These are phyloP conservation scores for Arabidopsis suecica DNA, from an alignment of 345 rosid species.

Conservation along the genomic window DNA sequence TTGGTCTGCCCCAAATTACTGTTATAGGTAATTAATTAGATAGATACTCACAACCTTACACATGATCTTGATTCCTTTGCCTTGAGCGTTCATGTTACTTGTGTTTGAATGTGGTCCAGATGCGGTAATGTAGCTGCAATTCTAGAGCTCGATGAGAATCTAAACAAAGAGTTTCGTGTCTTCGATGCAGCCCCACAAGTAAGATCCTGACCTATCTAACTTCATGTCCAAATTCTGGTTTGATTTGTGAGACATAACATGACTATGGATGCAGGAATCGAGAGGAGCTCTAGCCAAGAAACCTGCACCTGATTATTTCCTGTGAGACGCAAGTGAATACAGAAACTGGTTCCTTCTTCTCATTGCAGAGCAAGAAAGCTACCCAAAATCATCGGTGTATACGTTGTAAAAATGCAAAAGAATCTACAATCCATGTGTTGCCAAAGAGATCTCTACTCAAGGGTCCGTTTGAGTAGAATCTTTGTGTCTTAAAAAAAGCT, in stretches of 20 bases:
- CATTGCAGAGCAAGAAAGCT: constrained; percentile 15
- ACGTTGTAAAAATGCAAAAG: constrained; percentile 19
- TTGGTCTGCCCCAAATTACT: constrained; percentile 98
- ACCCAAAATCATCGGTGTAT: neutral
- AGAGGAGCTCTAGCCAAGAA: constrained; percentile 79
- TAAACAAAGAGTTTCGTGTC: constrained; percentile 69
- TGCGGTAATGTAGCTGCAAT: constrained; percentile 95
- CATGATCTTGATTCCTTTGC: constrained; percentile 1
- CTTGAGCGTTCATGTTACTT: constrained; percentile 22
- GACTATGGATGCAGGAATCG: constrained; percentile 62
- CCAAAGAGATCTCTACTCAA: neutral
- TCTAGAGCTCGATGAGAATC: constrained; percentile 85
- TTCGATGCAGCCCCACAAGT: constrained; percentile 93
- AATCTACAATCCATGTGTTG: constrained; percentile 14
- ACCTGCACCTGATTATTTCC: constrained; percentile 93
- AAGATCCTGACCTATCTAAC: neutral
- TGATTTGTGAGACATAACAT: constrained; percentile 1
- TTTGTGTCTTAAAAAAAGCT: neutral
- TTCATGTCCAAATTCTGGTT: neutral
- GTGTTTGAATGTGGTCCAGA: constrained; percentile 53
- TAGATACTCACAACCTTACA: neutral
- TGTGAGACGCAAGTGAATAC: constrained; percentile 46
- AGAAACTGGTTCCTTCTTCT: constrained; percentile 4
- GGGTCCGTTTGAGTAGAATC: constrained; percentile 6
- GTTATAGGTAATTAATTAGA: constrained; percentile 65